Percentiles rank a stretch among this genome's conserved stretches.
phyloP scores from a whole-genome alignment of 1,284 basidiomycete species.

The Heterobasidion occidentale region DNA sequence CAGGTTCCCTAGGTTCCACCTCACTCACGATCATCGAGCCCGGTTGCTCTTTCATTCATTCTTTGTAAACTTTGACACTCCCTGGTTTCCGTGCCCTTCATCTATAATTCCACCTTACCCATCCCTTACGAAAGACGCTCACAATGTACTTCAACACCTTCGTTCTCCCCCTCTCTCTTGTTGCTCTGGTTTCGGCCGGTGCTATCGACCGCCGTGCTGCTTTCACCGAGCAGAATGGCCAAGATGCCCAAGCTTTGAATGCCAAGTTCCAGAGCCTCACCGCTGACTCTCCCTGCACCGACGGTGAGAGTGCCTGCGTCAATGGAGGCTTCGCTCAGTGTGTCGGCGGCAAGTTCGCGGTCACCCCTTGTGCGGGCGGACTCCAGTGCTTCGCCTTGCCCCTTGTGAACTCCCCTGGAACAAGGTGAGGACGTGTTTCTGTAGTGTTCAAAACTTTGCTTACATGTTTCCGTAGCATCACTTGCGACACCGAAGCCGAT shows the following conservation, averaged over 20 bases:
- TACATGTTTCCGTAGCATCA: slow-evolving; percentile 9
- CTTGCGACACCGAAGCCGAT: slow-evolving; percentile 17
- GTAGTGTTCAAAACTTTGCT: neutral
- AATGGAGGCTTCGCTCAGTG: slow-evolving; percentile 40
- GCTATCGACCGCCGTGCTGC: slow-evolving; percentile 9
- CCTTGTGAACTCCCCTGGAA: slow-evolving; percentile 33
- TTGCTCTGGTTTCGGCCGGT: slow-evolving; percentile 13
- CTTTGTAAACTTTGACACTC: slow-evolving; percentile 10
- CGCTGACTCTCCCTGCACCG: slow-evolving; percentile 31
- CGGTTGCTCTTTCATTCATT: slow-evolving; percentile 5
- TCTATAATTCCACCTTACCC: neutral
- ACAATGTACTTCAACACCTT: slow-evolving; percentile 17
- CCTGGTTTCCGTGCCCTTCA: slow-evolving; percentile 5
- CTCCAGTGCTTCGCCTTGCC: slow-evolving; percentile 45
- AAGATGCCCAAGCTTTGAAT: slow-evolving; percentile 45
- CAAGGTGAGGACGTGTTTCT: slow-evolving; percentile 12
- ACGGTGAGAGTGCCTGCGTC: slow-evolving; percentile 38
- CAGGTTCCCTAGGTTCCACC: neutral
- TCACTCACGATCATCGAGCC: slow-evolving; percentile 3
- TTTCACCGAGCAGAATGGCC: slow-evolving; percentile 32
- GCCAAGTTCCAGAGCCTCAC: slow-evolving; percentile 36
- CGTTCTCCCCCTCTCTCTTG: slow-evolving; percentile 13
- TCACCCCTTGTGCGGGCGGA: slow-evolving; percentile 31
- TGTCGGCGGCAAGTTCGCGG: slow-evolving; percentile 36
- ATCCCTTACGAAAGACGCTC: neutral